Evolutionary conservation across 108 stramenopile genomes (phyloP).

Genomic region (Nitzschia inconspicua): DNA sequence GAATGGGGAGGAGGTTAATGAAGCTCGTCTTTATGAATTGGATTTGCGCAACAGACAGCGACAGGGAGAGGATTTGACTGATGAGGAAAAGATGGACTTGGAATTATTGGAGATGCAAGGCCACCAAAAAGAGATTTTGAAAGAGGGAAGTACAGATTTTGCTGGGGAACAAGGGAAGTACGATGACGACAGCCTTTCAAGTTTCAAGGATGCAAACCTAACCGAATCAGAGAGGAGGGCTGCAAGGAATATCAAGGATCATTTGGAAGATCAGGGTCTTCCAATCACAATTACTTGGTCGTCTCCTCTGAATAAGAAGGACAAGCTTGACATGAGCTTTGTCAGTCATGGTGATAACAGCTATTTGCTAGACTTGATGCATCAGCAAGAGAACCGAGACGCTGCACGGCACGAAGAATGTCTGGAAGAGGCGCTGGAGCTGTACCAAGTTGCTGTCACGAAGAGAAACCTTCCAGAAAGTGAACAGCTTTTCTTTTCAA

Average conservation of each 20-base stretch:
- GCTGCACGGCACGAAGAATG: conserved; percentile 17
- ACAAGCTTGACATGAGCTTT: neutral
- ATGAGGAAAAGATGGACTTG: conserved; percentile 10
- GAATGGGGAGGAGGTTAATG: conserved; percentile 4
- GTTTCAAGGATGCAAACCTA: neutral
- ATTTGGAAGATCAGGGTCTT: conserved; percentile 8
- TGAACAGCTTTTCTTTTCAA: conserved; percentile 11
- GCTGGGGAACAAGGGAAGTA: neutral
- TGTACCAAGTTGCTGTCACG: conserved; percentile 5
- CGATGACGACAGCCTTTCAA: neutral
- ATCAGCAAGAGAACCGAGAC: conserved; percentile 8
- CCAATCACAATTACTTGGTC: conserved; percentile 4
- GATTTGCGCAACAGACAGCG: neutral
- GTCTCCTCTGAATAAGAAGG: neutral
- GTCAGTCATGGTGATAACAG: conserved; percentile 12
- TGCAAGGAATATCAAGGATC: neutral
- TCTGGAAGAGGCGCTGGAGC: conserved; percentile 25
- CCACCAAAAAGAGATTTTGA: neutral
- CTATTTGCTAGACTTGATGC: conserved; percentile 11
- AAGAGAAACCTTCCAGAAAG: conserved; percentile 10
- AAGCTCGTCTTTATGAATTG: conserved; percentile 14
- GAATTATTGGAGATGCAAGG: neutral
- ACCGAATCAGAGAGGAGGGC: neutral
- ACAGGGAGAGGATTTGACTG: conserved; percentile 6
- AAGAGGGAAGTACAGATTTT: neutral